A percentile compares a stretch with the other conserved stretches of the same genome.
Evolutionary conservation across 768 basidiomycete genomes (phyloP).

Genomic region (Fomitopsis serialis): DNA sequence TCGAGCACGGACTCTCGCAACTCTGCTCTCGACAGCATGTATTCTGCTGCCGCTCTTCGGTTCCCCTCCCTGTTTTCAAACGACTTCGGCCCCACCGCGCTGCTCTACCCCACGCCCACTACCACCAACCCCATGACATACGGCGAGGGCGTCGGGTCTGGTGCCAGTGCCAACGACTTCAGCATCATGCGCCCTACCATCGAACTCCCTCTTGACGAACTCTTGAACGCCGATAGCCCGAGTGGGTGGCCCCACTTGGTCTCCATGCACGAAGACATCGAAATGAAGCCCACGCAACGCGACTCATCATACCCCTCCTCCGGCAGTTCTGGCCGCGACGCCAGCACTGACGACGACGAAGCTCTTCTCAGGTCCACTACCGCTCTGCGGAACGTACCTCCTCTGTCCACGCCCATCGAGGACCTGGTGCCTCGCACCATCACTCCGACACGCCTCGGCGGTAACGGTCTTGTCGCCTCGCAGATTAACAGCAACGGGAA

Average conservation of each 20-base stretch:
- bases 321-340: conserved; percentile 15
- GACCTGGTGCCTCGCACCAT: conserved; percentile 45
- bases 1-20: conserved; percentile 13
- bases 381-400: conserved; percentile 26
- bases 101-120: conserved; percentile 66
- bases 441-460: conserved; percentile 53
- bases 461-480: conserved; percentile 41
- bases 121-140: conserved; percentile 66
- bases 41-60: conserved; percentile 40
- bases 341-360: conserved; percentile 20
- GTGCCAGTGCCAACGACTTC: conserved; percentile 44
- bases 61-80: conserved; percentile 71
- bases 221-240: conserved; percentile 47
- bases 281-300: conserved; percentile 23
- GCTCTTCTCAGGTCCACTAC: conserved; percentile 27
- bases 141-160: conserved; percentile 58
- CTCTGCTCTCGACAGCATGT: conserved; percentile 14
- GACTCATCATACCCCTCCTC: conserved; percentile 15
- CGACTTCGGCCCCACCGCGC: conserved; percentile 74
- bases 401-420: conserved; percentile 37
- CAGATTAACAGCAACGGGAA: conserved; percentile 21
- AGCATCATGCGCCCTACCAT: conserved; percentile 74
- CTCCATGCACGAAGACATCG: conserved; percentile 23
- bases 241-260: conserved; percentile 19
- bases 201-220: conserved; percentile 81